phyloP scores from a whole-genome alignment of 148 eudicot species.

The Nepenthes mirabilis region DNA sequence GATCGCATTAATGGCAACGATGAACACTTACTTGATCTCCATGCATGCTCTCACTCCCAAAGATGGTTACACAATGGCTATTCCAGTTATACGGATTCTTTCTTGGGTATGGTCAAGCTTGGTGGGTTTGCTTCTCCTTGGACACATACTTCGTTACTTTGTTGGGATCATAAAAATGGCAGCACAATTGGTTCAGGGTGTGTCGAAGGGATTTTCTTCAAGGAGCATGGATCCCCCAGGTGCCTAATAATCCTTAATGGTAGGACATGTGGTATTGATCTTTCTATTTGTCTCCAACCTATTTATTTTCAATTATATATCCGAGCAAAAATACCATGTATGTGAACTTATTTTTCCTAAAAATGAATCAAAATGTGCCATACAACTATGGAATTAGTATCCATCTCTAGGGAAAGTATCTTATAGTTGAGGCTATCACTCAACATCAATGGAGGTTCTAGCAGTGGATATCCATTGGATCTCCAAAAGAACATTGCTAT shows the following conservation, averaged over 20 bases:
- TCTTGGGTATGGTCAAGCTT: neutral
- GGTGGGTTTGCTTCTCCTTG: neutral
- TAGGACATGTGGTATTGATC: no score
- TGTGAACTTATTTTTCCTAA: neutral
- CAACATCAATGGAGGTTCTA: no score
- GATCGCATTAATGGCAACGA: slow-evolving; percentile 7
- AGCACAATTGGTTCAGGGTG: neutral
- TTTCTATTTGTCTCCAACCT: no score
- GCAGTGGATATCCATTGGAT: no score
- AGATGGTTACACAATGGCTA: neutral
- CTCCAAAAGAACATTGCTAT: no score
- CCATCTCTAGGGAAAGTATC: no score
- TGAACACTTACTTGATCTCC: neutral
- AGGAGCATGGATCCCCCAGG: neutral
- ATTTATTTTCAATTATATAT: no score
- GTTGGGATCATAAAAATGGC: neutral
- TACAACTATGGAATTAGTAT: no score
- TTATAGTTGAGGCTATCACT: no score
- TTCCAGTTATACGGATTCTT: neutral
- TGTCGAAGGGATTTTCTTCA: neutral
- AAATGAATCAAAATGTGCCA: no score
- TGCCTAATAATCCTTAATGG: neutral
- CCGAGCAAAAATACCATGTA: neutral
- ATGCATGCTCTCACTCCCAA: neutral
- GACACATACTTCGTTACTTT: neutral